Evolutionary conservation across 2,329 filamentous ascomycete species (phyloP).

Genomic region (Parafenestella ontariensis): DNA sequence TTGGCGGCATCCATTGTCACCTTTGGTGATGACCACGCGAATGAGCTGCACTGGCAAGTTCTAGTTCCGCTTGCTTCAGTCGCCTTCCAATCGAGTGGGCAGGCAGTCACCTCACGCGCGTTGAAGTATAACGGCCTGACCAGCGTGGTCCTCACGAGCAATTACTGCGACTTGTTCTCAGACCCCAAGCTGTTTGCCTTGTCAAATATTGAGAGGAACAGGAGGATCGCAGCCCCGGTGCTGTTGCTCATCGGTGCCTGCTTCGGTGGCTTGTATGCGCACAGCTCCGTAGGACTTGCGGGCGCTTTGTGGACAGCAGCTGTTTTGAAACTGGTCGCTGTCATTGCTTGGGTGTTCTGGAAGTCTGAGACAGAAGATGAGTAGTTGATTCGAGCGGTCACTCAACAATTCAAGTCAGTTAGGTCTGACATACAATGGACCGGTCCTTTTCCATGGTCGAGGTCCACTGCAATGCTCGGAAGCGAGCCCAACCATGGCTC

Average conservation of each 20-base stretch:
- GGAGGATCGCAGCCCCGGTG: constrained; percentile 59
- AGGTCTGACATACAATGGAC: too few relatives aligned
- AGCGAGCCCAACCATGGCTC: too few relatives aligned
- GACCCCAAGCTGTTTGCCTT: constrained; percentile 62
- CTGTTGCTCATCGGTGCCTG: constrained; percentile 63
- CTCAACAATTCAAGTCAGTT: too few relatives aligned
- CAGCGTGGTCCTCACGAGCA: constrained; percentile 80
- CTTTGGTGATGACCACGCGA: constrained; percentile 38
- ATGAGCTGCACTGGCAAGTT: constrained; percentile 57
- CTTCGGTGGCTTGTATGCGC: constrained; percentile 62
- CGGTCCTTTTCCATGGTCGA: too few relatives aligned
- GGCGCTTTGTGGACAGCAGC: constrained; percentile 60
- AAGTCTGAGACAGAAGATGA: constrained; percentile 38
- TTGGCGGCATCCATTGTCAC: constrained; percentile 54
- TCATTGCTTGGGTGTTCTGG: constrained; percentile 53
- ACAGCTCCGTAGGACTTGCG: constrained; percentile 59
- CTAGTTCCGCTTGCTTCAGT: constrained; percentile 72
- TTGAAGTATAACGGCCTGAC: constrained; percentile 74
- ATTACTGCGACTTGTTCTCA: constrained; percentile 81
- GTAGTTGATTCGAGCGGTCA: background rate
- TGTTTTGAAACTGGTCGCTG: constrained; percentile 48
- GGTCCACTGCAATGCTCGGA: too few relatives aligned
- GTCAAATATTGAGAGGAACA: constrained; percentile 61
- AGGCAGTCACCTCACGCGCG: constrained; percentile 76
- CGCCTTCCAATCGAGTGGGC: constrained; percentile 79